Evolutionary conservation across 1,139 yeast species (phyloP), one percentile per base, ranked within the genome.

Genomic region (Candida glucosophila): DNA sequence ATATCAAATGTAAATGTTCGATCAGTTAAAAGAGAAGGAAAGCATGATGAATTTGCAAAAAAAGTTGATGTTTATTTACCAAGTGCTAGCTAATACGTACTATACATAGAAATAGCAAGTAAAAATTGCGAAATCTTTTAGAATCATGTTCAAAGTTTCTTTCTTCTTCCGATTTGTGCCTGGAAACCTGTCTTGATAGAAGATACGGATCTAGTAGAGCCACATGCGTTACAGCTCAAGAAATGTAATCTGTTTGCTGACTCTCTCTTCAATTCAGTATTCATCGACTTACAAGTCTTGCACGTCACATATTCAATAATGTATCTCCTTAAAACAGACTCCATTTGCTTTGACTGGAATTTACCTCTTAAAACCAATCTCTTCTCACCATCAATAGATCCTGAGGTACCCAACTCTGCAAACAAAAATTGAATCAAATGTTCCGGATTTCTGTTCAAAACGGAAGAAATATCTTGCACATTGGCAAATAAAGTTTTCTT

Each of bases 151-250:
- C 22, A 33, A 25, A 27, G 34, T 26, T 31, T 77, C 76, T 70
- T 76, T 70, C 81, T 76, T 58, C 77, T 74, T 41, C 85, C 81
- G 53, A 80, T 76, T 58, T 85, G 80, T 41, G 98, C 99, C 67
- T 88, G 96, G 94, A 85, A 90, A 77, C 99, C 99, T 29, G 96
- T 83, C 75, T 92, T 90, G 61, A 92, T 92, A 26, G 95, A 85
- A 40, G 94, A 78, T 34, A 90, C 99, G 26, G 97, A 86, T 66
- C 96, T 79, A 30, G 96, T 79, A 26, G 95, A 83, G 41, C 98
- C 98, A 71, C 99, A 90, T 31, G 95, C 85, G 53, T 88, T 88
- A 71, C 99, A 90, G 49, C 90, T 94, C 67, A 92, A 73, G 70
- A 90, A 90, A 68, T 83, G 94, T 63, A 90, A 74, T 69, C 99